Conservation (phyloP, 768 basidiomycete genomes). For the Tulasnella calospora region DNA sequence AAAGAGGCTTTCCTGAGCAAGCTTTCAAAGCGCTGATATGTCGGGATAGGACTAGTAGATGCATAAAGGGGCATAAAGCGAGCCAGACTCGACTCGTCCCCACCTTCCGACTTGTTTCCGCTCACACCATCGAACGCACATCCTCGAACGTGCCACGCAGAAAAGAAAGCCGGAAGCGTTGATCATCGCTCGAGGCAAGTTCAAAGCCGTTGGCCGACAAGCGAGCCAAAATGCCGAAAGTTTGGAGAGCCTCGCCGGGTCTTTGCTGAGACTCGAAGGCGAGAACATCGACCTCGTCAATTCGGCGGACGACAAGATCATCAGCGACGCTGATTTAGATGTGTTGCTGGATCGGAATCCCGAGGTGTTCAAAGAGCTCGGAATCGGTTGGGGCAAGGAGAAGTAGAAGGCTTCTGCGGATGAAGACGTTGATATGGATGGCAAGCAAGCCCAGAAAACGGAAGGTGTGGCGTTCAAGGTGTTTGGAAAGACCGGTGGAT, state of each 20-base stretch:
- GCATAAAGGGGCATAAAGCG: background rate
- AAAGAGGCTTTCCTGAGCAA: background rate
- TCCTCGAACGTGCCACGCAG: slow-evolving; percentile 78
- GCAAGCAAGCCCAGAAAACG: background rate
- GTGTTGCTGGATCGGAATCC: slow-evolving; percentile 73
- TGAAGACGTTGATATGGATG: slow-evolving; percentile 37
- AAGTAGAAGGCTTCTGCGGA: slow-evolving; percentile 30
- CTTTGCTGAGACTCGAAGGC: slow-evolving; percentile 72
- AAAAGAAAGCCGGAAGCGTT: slow-evolving; percentile 88
- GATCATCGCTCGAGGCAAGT: slow-evolving; percentile 81
- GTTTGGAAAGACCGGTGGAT: slow-evolving; percentile 59
- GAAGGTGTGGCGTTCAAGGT: slow-evolving; percentile 59
- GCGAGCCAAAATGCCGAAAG: slow-evolving; percentile 46
- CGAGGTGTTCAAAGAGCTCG: slow-evolving; percentile 64
- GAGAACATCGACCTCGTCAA: slow-evolving; percentile 87
- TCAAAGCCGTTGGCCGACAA: slow-evolving; percentile 19
- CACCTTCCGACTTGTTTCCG: slow-evolving; percentile 80
- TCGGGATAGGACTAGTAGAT: background rate
- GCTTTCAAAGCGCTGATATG: background rate
- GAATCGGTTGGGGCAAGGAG: slow-evolving; percentile 55
- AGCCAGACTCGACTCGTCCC: slow-evolving; percentile 79
- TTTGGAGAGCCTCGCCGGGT: slow-evolving; percentile 64
- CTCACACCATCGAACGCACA: slow-evolving; percentile 88
- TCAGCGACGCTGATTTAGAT: slow-evolving; percentile 77
- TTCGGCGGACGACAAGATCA: slow-evolving; percentile 54